These are phyloP conservation scores for Lentinula raphanica DNA, from an alignment of 768 basidiomycete species.

Conservation along the genomic window DNA sequence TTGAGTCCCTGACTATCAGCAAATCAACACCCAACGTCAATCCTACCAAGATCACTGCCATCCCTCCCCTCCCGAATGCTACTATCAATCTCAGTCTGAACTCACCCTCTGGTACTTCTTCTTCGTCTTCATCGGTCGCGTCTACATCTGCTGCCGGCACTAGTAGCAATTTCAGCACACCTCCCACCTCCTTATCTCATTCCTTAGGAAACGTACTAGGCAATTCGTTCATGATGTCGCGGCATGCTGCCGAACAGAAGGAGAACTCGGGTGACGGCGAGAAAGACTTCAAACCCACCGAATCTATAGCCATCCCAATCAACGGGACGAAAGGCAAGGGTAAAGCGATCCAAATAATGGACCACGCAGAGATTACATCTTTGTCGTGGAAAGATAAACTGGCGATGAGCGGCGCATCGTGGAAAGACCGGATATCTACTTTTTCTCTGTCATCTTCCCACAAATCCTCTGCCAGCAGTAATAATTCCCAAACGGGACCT, in stretches of 20 bases:
- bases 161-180: conserved; percentile 46
- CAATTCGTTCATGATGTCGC: conserved; percentile 27
- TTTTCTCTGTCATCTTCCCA: conserved; percentile 32
- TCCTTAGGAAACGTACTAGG: conserved; percentile 37
- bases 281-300: neutral
- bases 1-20: conserved; percentile 6
- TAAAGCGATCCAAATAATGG: conserved; percentile 12
- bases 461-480: conserved; percentile 29
- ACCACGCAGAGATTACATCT: neutral
- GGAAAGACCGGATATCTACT: conserved; percentile 31
- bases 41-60: conserved; percentile 12
- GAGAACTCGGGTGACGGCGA: neutral
- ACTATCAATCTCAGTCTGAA: conserved; percentile 11
- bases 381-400: conserved; percentile 7
- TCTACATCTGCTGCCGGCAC: conserved; percentile 29
- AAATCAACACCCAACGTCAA: conserved; percentile 8
- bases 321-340: conserved; percentile 34
- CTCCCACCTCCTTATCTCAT: conserved; percentile 50
- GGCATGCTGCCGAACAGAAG: neutral
- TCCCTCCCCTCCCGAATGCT: conserved; percentile 15
- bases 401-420: conserved; percentile 15
- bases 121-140: conserved; percentile 48
- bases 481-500: conserved; percentile 26
- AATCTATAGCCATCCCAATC: conserved; percentile 18
- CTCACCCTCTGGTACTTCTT: conserved; percentile 38